phyloP scores from a whole-genome alignment of 106 monocot genomes.

The Posidonia australis region DNA sequence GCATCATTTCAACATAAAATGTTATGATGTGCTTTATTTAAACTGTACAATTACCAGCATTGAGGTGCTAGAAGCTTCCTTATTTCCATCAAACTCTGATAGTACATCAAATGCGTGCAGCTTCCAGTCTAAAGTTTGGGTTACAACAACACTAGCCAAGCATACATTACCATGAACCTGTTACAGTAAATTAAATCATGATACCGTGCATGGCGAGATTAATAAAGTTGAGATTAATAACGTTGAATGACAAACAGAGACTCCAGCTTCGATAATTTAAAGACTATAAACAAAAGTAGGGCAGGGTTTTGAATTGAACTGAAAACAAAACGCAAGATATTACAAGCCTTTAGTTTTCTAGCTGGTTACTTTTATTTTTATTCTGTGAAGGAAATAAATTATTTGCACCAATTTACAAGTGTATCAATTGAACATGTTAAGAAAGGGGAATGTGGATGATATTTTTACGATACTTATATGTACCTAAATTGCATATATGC shows the following conservation, averaged over 20 bases:
- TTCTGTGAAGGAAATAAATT: too few relatives aligned
- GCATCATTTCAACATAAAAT: neutral
- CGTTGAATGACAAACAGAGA: neutral
- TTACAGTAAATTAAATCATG: neutral
- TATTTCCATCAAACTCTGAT: slow-evolving; percentile 87
- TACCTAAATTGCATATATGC: too few relatives aligned
- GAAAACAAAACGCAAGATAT: too few relatives aligned
- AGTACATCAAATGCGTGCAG: slow-evolving; percentile 95
- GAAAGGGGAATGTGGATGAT: too few relatives aligned
- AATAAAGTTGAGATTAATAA: neutral
- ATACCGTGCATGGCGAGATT: neutral
- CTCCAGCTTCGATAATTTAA: neutral
- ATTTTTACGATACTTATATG: too few relatives aligned
- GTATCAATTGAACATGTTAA: too few relatives aligned
- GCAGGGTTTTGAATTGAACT: neutral
- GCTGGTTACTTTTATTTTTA: too few relatives aligned
- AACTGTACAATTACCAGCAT: slow-evolving; percentile 53
- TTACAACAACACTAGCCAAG: slow-evolving; percentile 87
- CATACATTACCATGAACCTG: slow-evolving; percentile 97
- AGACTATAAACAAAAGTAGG: neutral
- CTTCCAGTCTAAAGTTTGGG: slow-evolving; percentile 96
- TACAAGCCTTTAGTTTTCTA: too few relatives aligned
- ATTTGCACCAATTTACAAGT: too few relatives aligned
- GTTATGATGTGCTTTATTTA: neutral
- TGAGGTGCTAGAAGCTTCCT: slow-evolving; percentile 40